Evolutionary conservation across 176 grass and related monocot species (phyloP), one percentile per base, ranked within the genome.

Genomic region (Aegilops umbellulata): DNA sequence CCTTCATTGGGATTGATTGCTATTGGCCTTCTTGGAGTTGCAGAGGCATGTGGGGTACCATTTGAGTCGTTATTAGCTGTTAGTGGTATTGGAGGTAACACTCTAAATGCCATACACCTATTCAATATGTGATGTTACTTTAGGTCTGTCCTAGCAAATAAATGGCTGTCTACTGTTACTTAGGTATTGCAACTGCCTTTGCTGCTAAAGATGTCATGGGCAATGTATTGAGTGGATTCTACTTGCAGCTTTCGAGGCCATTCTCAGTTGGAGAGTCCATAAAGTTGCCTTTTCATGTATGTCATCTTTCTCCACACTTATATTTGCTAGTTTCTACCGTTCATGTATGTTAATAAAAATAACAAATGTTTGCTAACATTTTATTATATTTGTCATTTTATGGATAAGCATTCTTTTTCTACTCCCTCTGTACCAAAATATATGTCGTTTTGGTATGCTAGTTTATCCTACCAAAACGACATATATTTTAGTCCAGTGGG

Each of bases 161-260:
- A 46, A 65, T 10, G 60, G 31, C 36, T 68, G 4, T 25, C 22
- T 64, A 1, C 47, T 64, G 61, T 64, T 29, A 27, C 61, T 27
- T 27, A 97, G 94, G 92, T 89, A 76, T 94, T 74, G 94, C 92
- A 27, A 92, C 89, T 82, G 92, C 94, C 85, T 97, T 97, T 73
- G 90, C 92, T 84, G 90, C 92, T 84, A 97, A 90, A 92, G 92
- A 97, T 90, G 83, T 93, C 78, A 69, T 92, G 83, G 94, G 94
- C 78, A 97, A 97, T 65, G 77, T 94, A 58, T 60, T 97, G 44
- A 97, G 87, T 75, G 94, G 94, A 11, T 76, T 97, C 38, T 90
- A 87, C 49, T 81, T 97, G 61, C 94, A 92, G 84, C 88, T 94
- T 81, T 93, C 89, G 61, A 91, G 82, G 84, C 94, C 89, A 35